Evolutionary conservation across 2,329 filamentous ascomycete species (phyloP), one percentile per base, ranked within the genome.

Genomic region (Plectosphaerella sp.): DNA sequence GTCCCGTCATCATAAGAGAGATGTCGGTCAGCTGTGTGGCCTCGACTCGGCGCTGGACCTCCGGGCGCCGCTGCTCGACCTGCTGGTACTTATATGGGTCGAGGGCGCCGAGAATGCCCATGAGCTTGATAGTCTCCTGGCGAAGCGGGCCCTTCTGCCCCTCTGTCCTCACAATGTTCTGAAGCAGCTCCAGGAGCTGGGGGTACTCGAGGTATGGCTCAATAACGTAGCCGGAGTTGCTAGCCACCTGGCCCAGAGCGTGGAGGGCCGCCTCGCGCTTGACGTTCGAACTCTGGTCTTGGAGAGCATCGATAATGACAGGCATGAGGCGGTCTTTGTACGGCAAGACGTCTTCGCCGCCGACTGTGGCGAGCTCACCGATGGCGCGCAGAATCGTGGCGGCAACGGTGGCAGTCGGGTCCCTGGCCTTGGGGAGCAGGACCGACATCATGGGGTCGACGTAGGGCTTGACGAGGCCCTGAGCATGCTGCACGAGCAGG

Each of bases 61-160:
- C 93, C 0, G 91, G 91, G 2, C 86, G 88, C 57, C 87, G 85
- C 68, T 97, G 93, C 66, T 95, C 89, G 49, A 96, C 91, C 74
- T 96, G 89, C 72, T 93, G 93, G 65, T 97, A 91, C 65, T 93
- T 94, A 69, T 99, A 97, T 1, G 94, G 94, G 67, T 99, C 95
- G 35, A 99, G 73, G 41, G 94, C 94, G 56, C 94, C 94, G 14
- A 99, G 77, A 43, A 97, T 97, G 61, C 94, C 94, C 79, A 99
- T 91, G 18, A 99, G 73, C 62, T 97, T 96, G 63, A 99, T 97
- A 0, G 94, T 97, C 68, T 97, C 93, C 58, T 94, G 91, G 43
- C 94, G 83, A 35, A 99, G 75, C 15, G 88, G 83, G 1, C 91
- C 91, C 51, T 91, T 87, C 57, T 92, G 90, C 3, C 82, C 79